These are phyloP conservation scores for Xylaria sp. DNA, from an alignment of 2,329 filamentous ascomycete species.

Conservation along the genomic window DNA sequence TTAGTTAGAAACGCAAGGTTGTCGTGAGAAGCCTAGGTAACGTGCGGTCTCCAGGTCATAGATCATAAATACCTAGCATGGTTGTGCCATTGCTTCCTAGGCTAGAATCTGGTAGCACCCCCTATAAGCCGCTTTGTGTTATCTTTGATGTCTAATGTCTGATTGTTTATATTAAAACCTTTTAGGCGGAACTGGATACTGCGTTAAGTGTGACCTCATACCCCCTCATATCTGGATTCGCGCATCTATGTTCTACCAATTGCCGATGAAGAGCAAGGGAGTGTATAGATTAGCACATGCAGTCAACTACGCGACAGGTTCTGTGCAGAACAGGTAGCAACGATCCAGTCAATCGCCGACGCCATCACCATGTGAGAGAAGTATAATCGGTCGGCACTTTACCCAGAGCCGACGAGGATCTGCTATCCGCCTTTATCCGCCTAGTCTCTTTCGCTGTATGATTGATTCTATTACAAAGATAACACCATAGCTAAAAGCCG, in stretches of 20 bases:
- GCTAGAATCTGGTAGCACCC: not conserved
- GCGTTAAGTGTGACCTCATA: constrained; percentile 17
- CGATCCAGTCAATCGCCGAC: not conserved
- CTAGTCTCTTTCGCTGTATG: not conserved
- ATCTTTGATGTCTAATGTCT: constrained; percentile 25
- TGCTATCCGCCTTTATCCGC: not conserved
- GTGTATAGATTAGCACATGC: constrained; percentile 20
- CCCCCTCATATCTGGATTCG: constrained; percentile 27
- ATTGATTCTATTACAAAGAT: no score
- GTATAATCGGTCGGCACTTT: constrained; percentile 14
- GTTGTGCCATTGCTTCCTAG: not conserved
- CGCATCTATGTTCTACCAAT: constrained; percentile 38
- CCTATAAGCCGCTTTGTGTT: constrained; percentile 34
- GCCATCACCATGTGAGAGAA: not conserved
- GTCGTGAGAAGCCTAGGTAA: constrained; percentile 23
- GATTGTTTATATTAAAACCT: constrained; percentile 35
- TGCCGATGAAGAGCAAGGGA: constrained; percentile 5
- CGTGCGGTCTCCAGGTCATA: constrained; percentile 27
- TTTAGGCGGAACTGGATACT: constrained; percentile 37
- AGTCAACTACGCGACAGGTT: not conserved
- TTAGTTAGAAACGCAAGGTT: constrained; percentile 30
- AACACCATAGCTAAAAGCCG: no score
- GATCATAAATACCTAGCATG: constrained; percentile 39
- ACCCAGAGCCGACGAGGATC: not conserved
- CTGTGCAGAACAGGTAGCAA: not conserved